Percentiles rank a stretch among this genome's conserved stretches.
Conservation (phyloP, 139 green algal genomes). For the Nannochloris sp. region DNA sequence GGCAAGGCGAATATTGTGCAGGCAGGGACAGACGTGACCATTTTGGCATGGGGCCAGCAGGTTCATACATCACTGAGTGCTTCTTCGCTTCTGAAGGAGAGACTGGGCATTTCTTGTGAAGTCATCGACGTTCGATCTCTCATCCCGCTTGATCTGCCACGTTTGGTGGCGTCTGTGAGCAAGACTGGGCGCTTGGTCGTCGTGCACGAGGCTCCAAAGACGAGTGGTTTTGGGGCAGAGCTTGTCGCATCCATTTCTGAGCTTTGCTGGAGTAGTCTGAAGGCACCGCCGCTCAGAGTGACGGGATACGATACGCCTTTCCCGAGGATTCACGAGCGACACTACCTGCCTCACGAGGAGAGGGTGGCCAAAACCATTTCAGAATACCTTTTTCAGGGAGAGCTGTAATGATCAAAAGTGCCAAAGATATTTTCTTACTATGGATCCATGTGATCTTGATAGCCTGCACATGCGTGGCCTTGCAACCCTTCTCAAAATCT, state of each 20-base stretch:
- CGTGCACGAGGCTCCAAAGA: constrained; percentile 83
- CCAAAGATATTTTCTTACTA: too few relatives aligned
- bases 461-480: too few relatives aligned
- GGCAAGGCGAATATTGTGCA: constrained; percentile 47
- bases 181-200: constrained; percentile 72
- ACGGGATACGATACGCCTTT: constrained; percentile 87
- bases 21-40: constrained; percentile 69
- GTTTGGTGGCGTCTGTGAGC: constrained; percentile 42
- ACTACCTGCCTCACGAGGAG: constrained; percentile 62
- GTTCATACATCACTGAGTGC: constrained; percentile 48
- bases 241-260: constrained; percentile 54
- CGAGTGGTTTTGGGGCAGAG: constrained; percentile 79
- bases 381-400: not conserved
- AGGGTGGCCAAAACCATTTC: constrained; percentile 50
- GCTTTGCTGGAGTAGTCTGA: constrained; percentile 40
- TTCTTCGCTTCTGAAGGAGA: constrained; percentile 13
- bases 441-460: too few relatives aligned
- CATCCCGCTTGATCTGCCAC: constrained; percentile 61
- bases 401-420: not conserved
- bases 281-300: constrained; percentile 64
- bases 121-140: constrained; percentile 84
- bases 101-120: constrained; percentile 61
- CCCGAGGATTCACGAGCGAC: constrained; percentile 63
- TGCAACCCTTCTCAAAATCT: too few relatives aligned
- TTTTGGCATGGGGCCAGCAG: constrained; percentile 90